phyloP scores from a whole-genome alignment of 164 flowering plant species.

The Berberis vulgaris region DNA sequence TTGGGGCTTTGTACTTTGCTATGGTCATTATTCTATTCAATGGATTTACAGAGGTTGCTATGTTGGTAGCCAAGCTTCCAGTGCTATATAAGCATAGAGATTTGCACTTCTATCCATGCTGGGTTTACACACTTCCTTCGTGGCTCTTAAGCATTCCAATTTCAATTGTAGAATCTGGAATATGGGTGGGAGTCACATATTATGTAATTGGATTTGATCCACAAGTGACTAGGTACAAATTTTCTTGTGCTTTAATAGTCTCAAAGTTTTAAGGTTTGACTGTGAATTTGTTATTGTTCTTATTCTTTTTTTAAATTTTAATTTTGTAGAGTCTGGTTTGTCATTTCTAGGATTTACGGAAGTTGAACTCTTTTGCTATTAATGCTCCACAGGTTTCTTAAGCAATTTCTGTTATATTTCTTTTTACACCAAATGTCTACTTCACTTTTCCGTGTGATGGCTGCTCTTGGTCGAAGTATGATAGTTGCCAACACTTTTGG shows the following conservation, averaged over 20 bases:
- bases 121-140: slow-evolving; percentile 92
- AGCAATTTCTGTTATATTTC: slow-evolving; percentile 74
- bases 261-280: background rate
- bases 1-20: slow-evolving; percentile 82
- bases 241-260: background rate
- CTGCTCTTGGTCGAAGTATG: slow-evolving; percentile 90
- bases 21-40: slow-evolving; percentile 85
- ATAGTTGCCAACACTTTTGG: slow-evolving; percentile 97
- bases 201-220: slow-evolving; percentile 96
- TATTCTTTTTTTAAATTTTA: background rate
- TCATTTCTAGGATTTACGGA: no score
- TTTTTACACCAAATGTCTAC: slow-evolving; percentile 89
- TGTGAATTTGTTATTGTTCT: slow-evolving; percentile 1
- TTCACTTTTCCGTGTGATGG: slow-evolving; percentile 81
- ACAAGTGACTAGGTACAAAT: slow-evolving; percentile 51
- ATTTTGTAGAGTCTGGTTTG: no score
- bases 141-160: slow-evolving; percentile 88
- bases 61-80: slow-evolving; percentile 90
- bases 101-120: slow-evolving; percentile 88
- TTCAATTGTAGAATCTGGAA: slow-evolving; percentile 76
- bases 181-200: slow-evolving; percentile 91
- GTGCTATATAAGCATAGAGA: slow-evolving; percentile 94
- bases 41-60: slow-evolving; percentile 92
- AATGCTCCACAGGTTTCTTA: slow-evolving; percentile 55
- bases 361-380: background rate